A percentile compares a stretch with the other conserved stretches of the same genome.
Conservation (phyloP, 306 rosid species). For the Medicago arabica region DNA sequence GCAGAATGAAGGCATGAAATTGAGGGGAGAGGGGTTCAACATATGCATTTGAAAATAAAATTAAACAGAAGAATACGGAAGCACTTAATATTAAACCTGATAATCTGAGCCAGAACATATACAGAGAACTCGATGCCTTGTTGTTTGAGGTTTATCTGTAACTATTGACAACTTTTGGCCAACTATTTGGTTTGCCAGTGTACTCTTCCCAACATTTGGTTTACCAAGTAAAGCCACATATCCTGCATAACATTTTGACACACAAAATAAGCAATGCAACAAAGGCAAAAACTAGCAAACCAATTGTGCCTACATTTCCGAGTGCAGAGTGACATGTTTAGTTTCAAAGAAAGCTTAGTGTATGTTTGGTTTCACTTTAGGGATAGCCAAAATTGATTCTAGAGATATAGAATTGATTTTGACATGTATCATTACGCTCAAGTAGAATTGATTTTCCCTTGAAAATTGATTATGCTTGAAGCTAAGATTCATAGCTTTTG, state of each 20-base stretch:
- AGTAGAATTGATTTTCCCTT: too few species aligned
- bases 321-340: too few species aligned
- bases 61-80: conserved; percentile 32
- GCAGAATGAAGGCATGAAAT: neutral
- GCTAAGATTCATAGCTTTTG: too few species aligned
- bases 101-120: conserved; percentile 86
- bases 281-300: neutral
- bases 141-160: conserved; percentile 96
- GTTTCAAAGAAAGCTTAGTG: too few species aligned
- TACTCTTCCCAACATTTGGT: conserved; percentile 98
- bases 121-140: conserved; percentile 93
- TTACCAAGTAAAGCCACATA: conserved; percentile 91
- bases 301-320: too few species aligned
- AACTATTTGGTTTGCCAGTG: conserved; percentile 89
- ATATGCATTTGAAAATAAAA: too few species aligned
- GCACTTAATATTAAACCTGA: conserved; percentile 70
- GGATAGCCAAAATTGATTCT: too few species aligned
- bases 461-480: too few species aligned
- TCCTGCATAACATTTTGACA: conserved; percentile 61
- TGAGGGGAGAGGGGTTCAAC: too few species aligned
- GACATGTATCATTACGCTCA: too few species aligned
- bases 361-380: too few species aligned
- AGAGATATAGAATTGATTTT: too few species aligned
- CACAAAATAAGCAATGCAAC: conserved; percentile 28
- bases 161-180: conserved; percentile 96